A percentile compares a stretch with the other conserved stretches of the same genome.
phyloP scores from a whole-genome alignment of 148 eudicot genomes.

The Gaultheria prostrata region DNA sequence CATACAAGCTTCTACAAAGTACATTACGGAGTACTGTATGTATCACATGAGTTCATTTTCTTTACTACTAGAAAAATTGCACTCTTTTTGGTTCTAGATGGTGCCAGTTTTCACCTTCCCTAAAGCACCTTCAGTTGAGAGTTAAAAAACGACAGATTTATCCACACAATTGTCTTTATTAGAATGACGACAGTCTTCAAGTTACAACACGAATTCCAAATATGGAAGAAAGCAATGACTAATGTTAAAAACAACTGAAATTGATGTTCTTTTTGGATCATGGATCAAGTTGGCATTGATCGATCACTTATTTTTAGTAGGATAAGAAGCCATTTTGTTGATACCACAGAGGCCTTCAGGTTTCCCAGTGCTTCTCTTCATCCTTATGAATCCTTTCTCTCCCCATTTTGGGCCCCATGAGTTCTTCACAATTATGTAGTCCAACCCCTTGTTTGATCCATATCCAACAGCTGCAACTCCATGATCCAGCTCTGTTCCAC shows the following conservation, averaged over 20 bases:
- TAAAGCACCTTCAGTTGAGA: background rate
- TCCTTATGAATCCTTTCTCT: slow-evolving; percentile 81
- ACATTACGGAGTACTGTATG: too few relatives aligned
- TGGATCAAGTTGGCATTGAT: background rate
- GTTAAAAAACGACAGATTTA: background rate
- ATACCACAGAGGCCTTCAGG: slow-evolving; percentile 81
- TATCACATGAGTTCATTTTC: too few relatives aligned
- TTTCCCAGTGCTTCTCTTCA: slow-evolving; percentile 87
- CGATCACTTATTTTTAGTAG: slow-evolving; percentile 57
- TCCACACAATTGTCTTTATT: background rate
- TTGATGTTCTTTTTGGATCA: too few relatives aligned
- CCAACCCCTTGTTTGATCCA: slow-evolving; percentile 67
- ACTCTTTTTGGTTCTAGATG: too few relatives aligned
- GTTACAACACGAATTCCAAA: slow-evolving; percentile 1
- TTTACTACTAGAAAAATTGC: too few relatives aligned
- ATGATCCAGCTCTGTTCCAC: slow-evolving; percentile 85
- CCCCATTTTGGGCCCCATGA: slow-evolving; percentile 99
- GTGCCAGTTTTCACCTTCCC: too few relatives aligned
- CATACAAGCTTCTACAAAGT: background rate
- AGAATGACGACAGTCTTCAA: background rate
- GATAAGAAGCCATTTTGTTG: slow-evolving; percentile 94
- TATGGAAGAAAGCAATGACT: background rate
- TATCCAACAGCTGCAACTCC: slow-evolving; percentile 96
- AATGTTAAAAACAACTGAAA: background rate
- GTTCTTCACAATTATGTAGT: slow-evolving; percentile 87